Evolutionary conservation across 768 basidiomycete genomes (phyloP), one percentile per base, ranked within the genome.

Genomic region (Suillus subalutaceus): DNA sequence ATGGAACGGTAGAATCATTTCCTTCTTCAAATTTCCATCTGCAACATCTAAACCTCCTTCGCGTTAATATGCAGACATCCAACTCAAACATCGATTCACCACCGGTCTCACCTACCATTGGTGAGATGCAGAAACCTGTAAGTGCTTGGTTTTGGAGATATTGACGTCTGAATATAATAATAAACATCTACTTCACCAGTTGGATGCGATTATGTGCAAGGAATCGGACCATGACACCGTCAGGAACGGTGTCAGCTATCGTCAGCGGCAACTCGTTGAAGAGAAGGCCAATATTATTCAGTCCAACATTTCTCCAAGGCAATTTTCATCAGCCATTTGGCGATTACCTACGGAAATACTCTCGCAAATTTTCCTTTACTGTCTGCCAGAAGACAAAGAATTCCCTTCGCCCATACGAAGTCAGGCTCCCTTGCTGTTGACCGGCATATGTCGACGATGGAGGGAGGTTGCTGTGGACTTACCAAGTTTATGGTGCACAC

Each of bases 401-500:
- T 32, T 1, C 3, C 2, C 2, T 0, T 77, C 77, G 57, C 75
- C 74, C 10, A 66, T 73, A 38, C 58, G 65, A 16, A 37, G 20
- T 2, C 65, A 70, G 1, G 79, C 78, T 0, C 84, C 85, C 20
- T 66, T 82, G 41, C 52, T 81, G 8, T 67, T 86, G n/a, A 74
- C 79, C 26, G 70, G 71, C 44, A 79, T 86, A 13, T 83, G 82
- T 67, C 72, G 72, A 2, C 65, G 74, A 5, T 86, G 86, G 85
- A 79, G 79, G 66, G 64, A 72, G 10, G 63, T 85, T 16, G 80
- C 75, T 32, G 53, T 76, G 15, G 71, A 73, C 9, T 81, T 81
- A 0, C 82, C 85, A 6, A 76, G 74, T 61, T 72, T 87, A 38
- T 87, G 86, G 86, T 79, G 81, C 13, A 78, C 80, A 1, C 82